phyloP scores from a whole-genome alignment of 805 yeast species.

The Candida argentea region DNA sequence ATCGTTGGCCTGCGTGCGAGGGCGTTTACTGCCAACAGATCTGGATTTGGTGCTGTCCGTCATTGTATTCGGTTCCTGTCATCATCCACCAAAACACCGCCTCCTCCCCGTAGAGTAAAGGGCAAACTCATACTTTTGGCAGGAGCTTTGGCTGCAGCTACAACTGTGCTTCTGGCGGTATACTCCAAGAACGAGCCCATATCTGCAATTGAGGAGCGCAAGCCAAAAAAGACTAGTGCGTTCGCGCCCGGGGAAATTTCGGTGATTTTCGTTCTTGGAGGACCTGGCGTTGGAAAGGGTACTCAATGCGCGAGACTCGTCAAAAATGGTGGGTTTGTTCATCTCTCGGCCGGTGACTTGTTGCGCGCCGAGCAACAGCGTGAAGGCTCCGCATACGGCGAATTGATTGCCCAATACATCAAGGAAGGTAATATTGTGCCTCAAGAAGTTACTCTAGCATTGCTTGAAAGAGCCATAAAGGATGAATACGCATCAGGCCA shows the following conservation, averaged over 20 bases:
- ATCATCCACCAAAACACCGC: slow-evolving; percentile 9
- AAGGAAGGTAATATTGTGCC: slow-evolving; percentile 90
- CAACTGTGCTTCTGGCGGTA: slow-evolving; percentile 33
- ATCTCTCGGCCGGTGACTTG: slow-evolving; percentile 93
- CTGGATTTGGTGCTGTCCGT: too few relatives aligned
- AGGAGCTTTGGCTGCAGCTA: slow-evolving; percentile 42
- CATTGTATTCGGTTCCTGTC: too few relatives aligned
- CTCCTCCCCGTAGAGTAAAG: slow-evolving; percentile 8
- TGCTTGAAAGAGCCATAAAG: slow-evolving; percentile 70
- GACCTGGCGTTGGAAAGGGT: slow-evolving; percentile 98
- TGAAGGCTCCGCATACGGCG: slow-evolving; percentile 74
- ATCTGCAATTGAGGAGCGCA: slow-evolving; percentile 33
- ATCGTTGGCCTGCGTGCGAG: too few relatives aligned
- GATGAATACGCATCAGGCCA: slow-evolving; percentile 40
- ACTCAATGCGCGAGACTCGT: slow-evolving; percentile 90
- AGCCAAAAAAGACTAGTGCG: slow-evolving; percentile 23
- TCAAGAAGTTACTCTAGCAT: slow-evolving; percentile 78
- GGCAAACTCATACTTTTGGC: slow-evolving; percentile 20
- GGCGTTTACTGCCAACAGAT: too few relatives aligned
- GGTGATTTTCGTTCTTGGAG: slow-evolving; percentile 88
- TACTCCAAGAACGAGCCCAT: slow-evolving; percentile 35
- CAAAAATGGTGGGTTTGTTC: slow-evolving; percentile 69
- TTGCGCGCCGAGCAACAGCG: slow-evolving; percentile 86
- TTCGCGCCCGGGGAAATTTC: slow-evolving; percentile 59
- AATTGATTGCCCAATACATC: slow-evolving; percentile 72